A percentile compares a stretch with the other conserved stretches of the same genome.
Evolutionary conservation across 2,329 filamentous ascomycete species (phyloP).

Genomic region (Penicillium paneum): DNA sequence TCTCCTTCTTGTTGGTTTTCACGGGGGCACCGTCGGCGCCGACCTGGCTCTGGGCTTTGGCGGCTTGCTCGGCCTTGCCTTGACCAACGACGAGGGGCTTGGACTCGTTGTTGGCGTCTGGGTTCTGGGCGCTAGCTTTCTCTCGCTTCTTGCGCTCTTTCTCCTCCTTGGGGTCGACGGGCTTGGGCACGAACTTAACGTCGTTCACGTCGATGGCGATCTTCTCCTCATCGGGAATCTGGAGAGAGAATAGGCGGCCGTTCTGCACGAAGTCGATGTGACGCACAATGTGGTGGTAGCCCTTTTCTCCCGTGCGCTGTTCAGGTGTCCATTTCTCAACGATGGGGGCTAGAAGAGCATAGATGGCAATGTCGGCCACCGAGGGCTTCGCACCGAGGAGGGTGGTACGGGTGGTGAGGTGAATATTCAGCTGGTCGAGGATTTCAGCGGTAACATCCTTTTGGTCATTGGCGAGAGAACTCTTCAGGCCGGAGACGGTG

Average conservation of each 20-base stretch:
- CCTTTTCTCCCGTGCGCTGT: constrained; percentile 83
- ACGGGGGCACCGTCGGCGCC: constrained; percentile 45
- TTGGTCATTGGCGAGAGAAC: constrained; percentile 50
- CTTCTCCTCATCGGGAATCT: constrained; percentile 69
- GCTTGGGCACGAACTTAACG: constrained; percentile 82
- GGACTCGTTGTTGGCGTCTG: constrained; percentile 22
- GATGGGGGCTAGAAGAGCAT: constrained; percentile 70
- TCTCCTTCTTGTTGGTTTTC: constrained; percentile 58
- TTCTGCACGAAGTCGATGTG: constrained; percentile 95
- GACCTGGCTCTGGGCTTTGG: constrained; percentile 49
- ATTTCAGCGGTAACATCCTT: constrained; percentile 58
- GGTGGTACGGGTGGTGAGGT: constrained; percentile 84
- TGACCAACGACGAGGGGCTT: constrained; percentile 40
- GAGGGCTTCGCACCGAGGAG: constrained; percentile 87
- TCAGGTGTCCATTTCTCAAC: constrained; percentile 79
- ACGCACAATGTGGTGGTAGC: constrained; percentile 86
- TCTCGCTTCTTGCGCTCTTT: constrained; percentile 97
- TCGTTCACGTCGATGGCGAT: constrained; percentile 74
- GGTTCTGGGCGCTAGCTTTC: constrained; percentile 56
- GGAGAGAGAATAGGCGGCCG: constrained; percentile 66
- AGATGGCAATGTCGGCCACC: constrained; percentile 79
- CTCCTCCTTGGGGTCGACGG: constrained; percentile 86
- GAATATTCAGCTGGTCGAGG: constrained; percentile 75
- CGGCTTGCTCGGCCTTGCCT: constrained; percentile 39
- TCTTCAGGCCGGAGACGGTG: constrained; percentile 68